phyloP scores from a whole-genome alignment of 2,329 filamentous ascomycete genomes.

The Ceratocystis cubensis region DNA sequence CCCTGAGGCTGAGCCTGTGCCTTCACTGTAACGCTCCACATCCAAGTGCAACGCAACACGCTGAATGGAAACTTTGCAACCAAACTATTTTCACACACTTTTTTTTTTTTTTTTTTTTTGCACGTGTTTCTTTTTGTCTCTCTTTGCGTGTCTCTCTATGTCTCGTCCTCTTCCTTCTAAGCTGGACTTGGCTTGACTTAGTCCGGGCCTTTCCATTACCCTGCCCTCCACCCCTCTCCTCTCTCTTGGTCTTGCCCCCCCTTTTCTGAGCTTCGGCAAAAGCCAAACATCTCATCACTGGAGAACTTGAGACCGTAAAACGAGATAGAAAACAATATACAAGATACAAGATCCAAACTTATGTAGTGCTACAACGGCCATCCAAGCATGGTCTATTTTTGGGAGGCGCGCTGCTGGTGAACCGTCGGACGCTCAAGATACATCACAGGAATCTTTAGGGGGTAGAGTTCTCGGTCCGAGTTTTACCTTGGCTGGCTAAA shows the following conservation, averaged over 20 bases:
- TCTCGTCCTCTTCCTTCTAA: constrained; percentile 2
- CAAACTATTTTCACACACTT: background rate
- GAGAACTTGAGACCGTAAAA: background rate
- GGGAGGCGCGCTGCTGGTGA: background rate
- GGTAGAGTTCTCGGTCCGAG: no score
- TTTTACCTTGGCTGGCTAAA: no score
- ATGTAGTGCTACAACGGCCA: background rate
- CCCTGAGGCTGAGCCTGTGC: constrained; percentile 17
- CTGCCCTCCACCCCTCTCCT: background rate
- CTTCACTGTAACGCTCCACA: background rate
- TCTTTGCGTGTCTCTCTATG: background rate
- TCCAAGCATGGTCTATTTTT: background rate
- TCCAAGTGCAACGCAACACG: background rate
- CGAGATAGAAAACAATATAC: background rate
- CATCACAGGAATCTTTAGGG: no score
- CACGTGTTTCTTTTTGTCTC: background rate
- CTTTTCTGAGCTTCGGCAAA: background rate
- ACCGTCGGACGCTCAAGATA: no score
- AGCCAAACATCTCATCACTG: background rate
- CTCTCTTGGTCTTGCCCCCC: background rate
- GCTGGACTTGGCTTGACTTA: constrained; percentile 1
- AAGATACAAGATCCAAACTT: background rate
- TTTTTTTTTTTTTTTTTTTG: background rate
- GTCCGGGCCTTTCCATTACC: background rate
- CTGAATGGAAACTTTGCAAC: background rate